Conservation (phyloP, 306 rosid species). For the Hippophae rhamnoides region DNA sequence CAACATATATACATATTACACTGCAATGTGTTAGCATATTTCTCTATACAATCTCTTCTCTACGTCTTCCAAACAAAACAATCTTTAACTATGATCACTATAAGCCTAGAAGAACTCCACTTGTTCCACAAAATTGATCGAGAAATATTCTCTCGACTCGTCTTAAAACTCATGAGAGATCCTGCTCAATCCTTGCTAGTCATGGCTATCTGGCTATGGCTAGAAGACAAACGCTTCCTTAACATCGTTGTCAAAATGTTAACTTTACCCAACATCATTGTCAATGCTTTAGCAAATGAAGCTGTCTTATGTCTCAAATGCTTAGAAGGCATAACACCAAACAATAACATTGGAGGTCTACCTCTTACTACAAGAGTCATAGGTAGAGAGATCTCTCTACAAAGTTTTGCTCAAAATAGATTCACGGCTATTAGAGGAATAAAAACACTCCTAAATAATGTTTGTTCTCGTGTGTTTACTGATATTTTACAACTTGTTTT, state of each 20-base stretch:
- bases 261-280: neutral
- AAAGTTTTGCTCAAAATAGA: constrained; percentile 19
- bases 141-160: constrained; percentile 26
- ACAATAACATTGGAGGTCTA: neutral
- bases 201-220: constrained; percentile 58
- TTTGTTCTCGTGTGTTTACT: constrained; percentile 33
- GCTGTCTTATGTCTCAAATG: constrained; percentile 32
- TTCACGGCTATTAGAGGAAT: constrained; percentile 34
- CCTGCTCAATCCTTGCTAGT: constrained; percentile 26
- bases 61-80: neutral
- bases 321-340: constrained; percentile 15
- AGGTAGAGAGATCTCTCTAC: constrained; percentile 26
- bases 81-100: neutral
- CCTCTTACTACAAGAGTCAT: constrained; percentile 25
- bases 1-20: neutral
- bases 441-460: constrained; percentile 25
- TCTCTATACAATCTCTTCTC: neutral
- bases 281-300: constrained; percentile 31
- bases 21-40: neutral
- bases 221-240: constrained; percentile 24
- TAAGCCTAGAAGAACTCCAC: constrained; percentile 15
- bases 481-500: constrained; percentile 37
- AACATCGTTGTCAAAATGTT: constrained; percentile 19
- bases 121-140: constrained; percentile 31
- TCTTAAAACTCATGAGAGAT: constrained; percentile 15